These are phyloP conservation scores for Aspergillus spinulosporus DNA, from an alignment of 2,329 filamentous ascomycete species.

Conservation along the genomic window DNA sequence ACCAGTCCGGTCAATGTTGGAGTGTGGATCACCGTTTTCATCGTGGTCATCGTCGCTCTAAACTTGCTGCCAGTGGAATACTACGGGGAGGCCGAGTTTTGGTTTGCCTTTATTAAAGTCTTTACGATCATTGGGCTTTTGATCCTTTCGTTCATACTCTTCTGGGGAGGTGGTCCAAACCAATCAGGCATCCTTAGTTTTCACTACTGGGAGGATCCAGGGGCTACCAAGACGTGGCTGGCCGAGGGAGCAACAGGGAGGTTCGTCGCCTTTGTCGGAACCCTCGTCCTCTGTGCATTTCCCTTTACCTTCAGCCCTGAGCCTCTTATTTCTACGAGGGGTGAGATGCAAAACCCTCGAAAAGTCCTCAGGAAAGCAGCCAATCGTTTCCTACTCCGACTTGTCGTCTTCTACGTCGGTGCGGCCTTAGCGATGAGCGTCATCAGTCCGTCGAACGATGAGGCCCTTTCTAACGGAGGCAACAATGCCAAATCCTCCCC, in stretches of 20 bases:
- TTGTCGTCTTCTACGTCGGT: constrained; percentile 72
- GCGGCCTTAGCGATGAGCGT: constrained; percentile 70
- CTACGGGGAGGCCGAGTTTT: constrained; percentile 59
- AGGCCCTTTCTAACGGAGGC: constrained; percentile 46
- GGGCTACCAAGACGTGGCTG: constrained; percentile 52
- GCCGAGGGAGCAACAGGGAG: constrained; percentile 49
- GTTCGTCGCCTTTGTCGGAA: constrained; percentile 54
- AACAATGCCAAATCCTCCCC: constrained; percentile 49
- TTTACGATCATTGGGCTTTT: constrained; percentile 54
- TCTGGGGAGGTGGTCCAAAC: constrained; percentile 56
- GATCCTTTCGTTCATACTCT: constrained; percentile 55
- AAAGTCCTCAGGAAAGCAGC: constrained; percentile 69
- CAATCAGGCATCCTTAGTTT: constrained; percentile 52
- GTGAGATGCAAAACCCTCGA: constrained; percentile 68
- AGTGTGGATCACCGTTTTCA: constrained; percentile 49
- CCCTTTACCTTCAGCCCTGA: constrained; percentile 59
- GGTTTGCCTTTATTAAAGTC: constrained; percentile 54
- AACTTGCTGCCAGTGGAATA: constrained; percentile 51
- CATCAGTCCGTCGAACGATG: constrained; percentile 63
- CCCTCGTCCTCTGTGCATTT: constrained; percentile 54
- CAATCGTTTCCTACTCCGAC: constrained; percentile 74
- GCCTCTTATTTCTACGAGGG: constrained; percentile 57
- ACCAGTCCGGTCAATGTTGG: no score
- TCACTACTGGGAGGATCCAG: constrained; percentile 50
- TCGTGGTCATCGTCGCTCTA: constrained; percentile 57